Evolutionary conservation across 2,329 filamentous ascomycete genomes (phyloP).

Genomic region (Kalaharituber pfeilii): DNA sequence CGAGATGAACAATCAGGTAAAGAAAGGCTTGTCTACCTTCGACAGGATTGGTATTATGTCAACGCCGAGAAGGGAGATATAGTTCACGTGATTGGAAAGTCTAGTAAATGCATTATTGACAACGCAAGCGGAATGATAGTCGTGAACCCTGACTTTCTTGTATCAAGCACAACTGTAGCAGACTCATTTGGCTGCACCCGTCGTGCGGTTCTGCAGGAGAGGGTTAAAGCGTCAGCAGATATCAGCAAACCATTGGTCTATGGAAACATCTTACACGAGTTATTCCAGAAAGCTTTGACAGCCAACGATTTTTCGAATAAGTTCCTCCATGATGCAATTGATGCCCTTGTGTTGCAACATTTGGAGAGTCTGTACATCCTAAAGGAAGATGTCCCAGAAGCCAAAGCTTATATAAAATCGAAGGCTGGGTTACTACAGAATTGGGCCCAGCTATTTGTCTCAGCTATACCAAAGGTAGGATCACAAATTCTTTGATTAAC

Average conservation of each 20-base stretch:
- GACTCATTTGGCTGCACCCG: constrained; percentile 87
- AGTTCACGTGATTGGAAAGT: constrained; percentile 72
- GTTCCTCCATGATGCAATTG: constrained; percentile 50
- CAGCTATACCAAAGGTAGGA: constrained; percentile 48
- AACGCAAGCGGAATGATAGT: constrained; percentile 73
- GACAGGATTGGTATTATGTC: constrained; percentile 75
- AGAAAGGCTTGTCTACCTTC: constrained; percentile 52
- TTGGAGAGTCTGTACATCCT: constrained; percentile 83
- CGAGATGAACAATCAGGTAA: constrained; percentile 55
- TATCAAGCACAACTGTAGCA: constrained; percentile 89
- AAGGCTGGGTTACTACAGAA: constrained; percentile 66
- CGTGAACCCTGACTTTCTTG: constrained; percentile 82
- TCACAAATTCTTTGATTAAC: no score
- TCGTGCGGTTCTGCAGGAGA: constrained; percentile 81
- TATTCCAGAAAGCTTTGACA: constrained; percentile 80
- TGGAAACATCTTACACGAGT: constrained; percentile 81
- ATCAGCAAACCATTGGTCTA: constrained; percentile 70
- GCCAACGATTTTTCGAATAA: constrained; percentile 60
- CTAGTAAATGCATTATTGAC: constrained; percentile 59
- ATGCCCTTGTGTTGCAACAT: constrained; percentile 53
- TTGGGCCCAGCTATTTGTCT: constrained; percentile 73
- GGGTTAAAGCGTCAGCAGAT: constrained; percentile 77
- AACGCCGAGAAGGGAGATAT: constrained; percentile 56
- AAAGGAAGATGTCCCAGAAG: constrained; percentile 52
- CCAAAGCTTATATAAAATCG: constrained; percentile 60